Evolutionary conservation across 2,329 filamentous ascomycete species (phyloP), one percentile per base, ranked within the genome.

Genomic region (Sporothrix humicola): DNA sequence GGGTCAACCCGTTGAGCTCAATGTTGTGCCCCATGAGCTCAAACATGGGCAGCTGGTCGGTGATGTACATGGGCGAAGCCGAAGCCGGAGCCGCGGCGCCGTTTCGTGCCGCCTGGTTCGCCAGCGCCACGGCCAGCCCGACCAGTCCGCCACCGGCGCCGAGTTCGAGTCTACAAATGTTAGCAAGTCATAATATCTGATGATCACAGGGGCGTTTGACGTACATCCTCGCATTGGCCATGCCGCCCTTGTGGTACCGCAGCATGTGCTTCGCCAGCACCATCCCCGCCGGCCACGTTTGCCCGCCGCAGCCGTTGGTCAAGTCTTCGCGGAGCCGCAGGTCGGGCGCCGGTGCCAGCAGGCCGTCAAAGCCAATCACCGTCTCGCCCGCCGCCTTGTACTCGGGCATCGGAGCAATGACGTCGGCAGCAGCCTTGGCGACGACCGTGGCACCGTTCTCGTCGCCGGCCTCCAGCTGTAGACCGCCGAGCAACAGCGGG

Each of bases 261-360:
- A 98, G 86, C 87, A 98, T 88, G 80, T 98, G 97, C 82, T 92
- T 93, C 23, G 92, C 89, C 71, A 99, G 85, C 17, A 96, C 89
- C 90, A 97, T 92, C 12, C 96, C 96, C 0, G 95, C 95, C 2
- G 95, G 95, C 96, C 96, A 98, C 12, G 97, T 87, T 82, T 97
- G 93, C 2, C 96, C 96, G 68, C 96, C 96, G 81, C 96, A 98
- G 75, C 96, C 96, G 76, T 93, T 89, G 73, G 89, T 89, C 66
- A 97, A 87, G 82, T 98, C 95, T 81, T 98, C 94, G 79, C 93
- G 92, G 17, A 98, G 88, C 74, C 88, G 86, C 75, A 98, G 86
- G 12, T 92, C 90, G 66, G 87, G 84, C 23, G 85, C 82, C 69
- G 96, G 76, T 46, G 46, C 87, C 71, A 96, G 71, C 69, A 78